These are phyloP conservation scores for Diaporthe aspalathi DNA, from an alignment of 2,329 filamentous ascomycete species.

Conservation along the genomic window DNA sequence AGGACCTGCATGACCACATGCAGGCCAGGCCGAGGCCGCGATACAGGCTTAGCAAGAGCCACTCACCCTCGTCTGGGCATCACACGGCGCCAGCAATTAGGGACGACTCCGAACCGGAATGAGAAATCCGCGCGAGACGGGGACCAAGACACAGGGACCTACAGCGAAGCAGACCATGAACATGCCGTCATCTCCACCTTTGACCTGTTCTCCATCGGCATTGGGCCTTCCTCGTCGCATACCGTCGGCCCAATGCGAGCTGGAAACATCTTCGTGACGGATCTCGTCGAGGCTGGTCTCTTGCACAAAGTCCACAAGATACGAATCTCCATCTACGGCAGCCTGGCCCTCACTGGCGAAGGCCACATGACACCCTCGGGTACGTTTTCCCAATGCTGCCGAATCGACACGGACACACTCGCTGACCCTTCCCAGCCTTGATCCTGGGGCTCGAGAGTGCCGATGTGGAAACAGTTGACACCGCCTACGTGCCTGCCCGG, in stretches of 20 bases:
- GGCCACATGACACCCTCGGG: conserved; percentile 63
- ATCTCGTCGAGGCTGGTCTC: conserved; percentile 58
- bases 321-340: conserved; percentile 61
- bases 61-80: background rate
- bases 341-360: conserved; percentile 62
- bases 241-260: conserved; percentile 65
- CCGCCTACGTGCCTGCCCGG: conserved; percentile 58
- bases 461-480: conserved; percentile 62
- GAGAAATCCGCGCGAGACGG: background rate
- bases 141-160: conserved; percentile 50
- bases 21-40: background rate
- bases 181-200: conserved; percentile 65
- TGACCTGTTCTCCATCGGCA: conserved; percentile 64
- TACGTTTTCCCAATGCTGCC: background rate
- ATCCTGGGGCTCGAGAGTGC: conserved; percentile 62
- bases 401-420: background rate
- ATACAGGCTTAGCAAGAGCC: background rate
- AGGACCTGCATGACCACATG: conserved; percentile 8
- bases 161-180: conserved; percentile 62
- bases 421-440: conserved; percentile 47
- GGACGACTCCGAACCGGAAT: background rate
- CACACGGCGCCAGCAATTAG: background rate
- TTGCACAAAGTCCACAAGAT: conserved; percentile 59
- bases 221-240: conserved; percentile 63
- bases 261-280: conserved; percentile 62